Base-by-base conservation (phyloP, 148 eudicot genomes). In the Agrostemma githago region DNA sequence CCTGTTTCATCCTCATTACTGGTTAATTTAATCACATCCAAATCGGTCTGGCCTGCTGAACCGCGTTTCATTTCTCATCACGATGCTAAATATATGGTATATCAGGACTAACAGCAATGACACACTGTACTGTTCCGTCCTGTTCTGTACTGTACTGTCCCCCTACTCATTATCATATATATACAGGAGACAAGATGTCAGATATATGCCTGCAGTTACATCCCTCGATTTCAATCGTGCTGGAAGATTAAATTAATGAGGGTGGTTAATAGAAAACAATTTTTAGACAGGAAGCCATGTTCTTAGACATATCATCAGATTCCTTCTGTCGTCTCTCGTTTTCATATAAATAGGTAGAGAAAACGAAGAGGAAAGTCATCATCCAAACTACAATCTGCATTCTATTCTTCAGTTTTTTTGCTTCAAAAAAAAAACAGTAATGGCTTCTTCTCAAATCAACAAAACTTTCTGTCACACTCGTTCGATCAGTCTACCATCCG, bases 401-500 rank as follows among this genome's bases (percentile, higher is more conserved):
- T 39, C 48, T 48, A 65, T 10, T 39, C 19, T 42, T 2, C 5
- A 1, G 17, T 16, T 43, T 19, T 51, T 19, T 53, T 63, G 37
- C 39, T 70, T 26, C 42, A 8, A 48, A 39, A 46, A 39, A 46
- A 48, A 66, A 39, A 54, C 68, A 66, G 42, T 42, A 39, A 68
- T 67, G 68, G 68, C 68, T 37, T 38, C 44, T 38, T 11, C 43
- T 14, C 68, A 64, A 21, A 37, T 6, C 54, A 46, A 58, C 41
- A 75, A 53, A 60, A 40, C 75, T 3, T 43, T 75, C 65, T 73
- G 12, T 68, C 81, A 81, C 62, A 26, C 78, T 70, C 84, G 84
- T 16, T 82, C 84, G 0, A 69, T 37, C 72, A 78, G 84, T 71
- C 61, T 73, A 44, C 84, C 84, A 48, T 74, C 81, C 9, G 39